Base-by-base conservation (phyloP, 176 grass and related monocot species). In the Lolium rigidum region DNA sequence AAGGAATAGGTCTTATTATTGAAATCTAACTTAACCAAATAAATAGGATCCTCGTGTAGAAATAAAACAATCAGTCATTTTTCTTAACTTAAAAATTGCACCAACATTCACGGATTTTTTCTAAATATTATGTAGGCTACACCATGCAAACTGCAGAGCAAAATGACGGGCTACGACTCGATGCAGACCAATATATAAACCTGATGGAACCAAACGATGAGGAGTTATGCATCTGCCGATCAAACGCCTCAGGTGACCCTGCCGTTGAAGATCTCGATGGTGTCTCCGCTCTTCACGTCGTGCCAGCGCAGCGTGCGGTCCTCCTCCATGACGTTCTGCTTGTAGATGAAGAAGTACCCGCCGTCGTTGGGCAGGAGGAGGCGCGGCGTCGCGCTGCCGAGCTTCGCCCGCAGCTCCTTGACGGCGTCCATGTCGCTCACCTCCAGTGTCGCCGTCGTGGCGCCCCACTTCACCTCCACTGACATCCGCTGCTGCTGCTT, bases 321-420 rank as follows among this genome's bases (percentile, higher is more conserved):
- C 50, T 92, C 90, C 13, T 95, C 86, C 93, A 95, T 92, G 0
- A 88, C 88, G 10, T 82, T 90, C 83, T 89, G 88, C 81, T 87
- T 87, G 83, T 90, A 89, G 37, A 91, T 48, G 76, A 92, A 90
- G 83, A 89, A 90, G 84, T 89, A 95, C 0, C 79, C 90, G 9
- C 59, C 77, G 2, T 83, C 77, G 24, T 26, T 60, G 5, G 77
- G 52, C 5, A 80, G 67, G 26, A 38, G 25, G 13, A 80, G 68
- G 5, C 62, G 41, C 11, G 54, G 54, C 12, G 13, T 76, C 5
- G 31, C 65, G 24, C 17, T 48, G 48, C 43, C 9, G 26, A 80
- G 67, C 67, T 63, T n/a, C 16, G 12, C 26, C 8, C 77, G 54
- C 13, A 86, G 17, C 38, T 73, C 84, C 77, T 60, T 80, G 20